Base-by-base conservation (phyloP, 345 rosid species). In the Lenwebbia sp. region DNA sequence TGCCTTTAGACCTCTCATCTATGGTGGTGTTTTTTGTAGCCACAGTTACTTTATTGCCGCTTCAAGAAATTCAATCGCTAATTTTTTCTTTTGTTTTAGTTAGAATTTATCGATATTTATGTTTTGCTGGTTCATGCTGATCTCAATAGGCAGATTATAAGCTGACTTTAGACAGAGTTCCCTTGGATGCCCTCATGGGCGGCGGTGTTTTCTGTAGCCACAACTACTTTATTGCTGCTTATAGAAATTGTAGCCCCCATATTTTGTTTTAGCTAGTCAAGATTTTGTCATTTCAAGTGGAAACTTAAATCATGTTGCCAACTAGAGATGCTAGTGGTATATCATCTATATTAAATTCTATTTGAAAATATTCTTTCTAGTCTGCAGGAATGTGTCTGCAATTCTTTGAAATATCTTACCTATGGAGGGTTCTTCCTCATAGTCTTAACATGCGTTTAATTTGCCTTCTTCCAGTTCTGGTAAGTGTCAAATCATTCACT, bases 401-500 rank as follows among this genome's bases (percentile, higher is more conserved):
- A 52, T 65, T 85, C 47, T 49, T 40, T 30, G 78, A 55, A 84
- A 10, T 83, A 33, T 83, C 50, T 25, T 26, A 41, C 30, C 15
- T 83, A 15, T 86, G 54, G 40, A 51, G 55, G 53, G 55, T 47
- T 52, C 4, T 57, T 85, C n/a, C 57, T 84, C 56, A 86, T 85
- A 70, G 52, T 88, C 14, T 56, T 86, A 83, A 86, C 86, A 41
- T 44, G 40, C 54, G 81, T 52, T 53, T 19, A 82, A 83, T 85
- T 91, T 91, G 57, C 62, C 50, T 86, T 30, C 85, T 83, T 88
- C 65, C 91, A 97, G 99, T 89, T 96, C 99, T 70, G 93, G 94
- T 4, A 91, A 93, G 90, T 97, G 99, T 90, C 99, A 97, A 91
- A 91, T 96, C 87, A 88, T 93, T 65, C 99, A 96, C 86, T 97